Percentiles rank a stretch among this genome's conserved stretches.
Evolutionary conservation across 2,329 filamentous ascomycete genomes (phyloP).

Genomic region (Podosphaera xanthii): DNA sequence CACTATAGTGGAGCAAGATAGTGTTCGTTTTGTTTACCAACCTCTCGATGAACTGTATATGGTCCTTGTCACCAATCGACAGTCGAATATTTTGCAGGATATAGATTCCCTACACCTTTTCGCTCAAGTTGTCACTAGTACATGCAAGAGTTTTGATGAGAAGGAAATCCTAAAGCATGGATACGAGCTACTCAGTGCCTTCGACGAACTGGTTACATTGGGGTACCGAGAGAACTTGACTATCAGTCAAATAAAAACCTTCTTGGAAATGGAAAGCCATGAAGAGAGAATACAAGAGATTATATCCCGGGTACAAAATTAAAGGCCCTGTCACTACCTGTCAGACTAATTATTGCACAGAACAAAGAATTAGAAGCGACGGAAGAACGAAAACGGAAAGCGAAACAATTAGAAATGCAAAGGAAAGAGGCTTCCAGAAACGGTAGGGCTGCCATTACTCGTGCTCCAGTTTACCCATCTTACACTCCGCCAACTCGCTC

Average conservation of each 20-base stretch:
- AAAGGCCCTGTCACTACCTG: background rate
- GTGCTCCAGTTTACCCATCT: constrained; percentile 65
- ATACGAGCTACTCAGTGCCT: constrained; percentile 87
- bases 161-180: constrained; percentile 86
- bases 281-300: constrained; percentile 98
- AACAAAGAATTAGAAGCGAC: constrained; percentile 98
- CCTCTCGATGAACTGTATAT: constrained; percentile 98
- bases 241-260: constrained; percentile 94
- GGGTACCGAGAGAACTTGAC: constrained; percentile 94
- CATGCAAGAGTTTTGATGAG: constrained; percentile 90
- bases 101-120: constrained; percentile 97
- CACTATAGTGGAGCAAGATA: constrained; percentile 96
- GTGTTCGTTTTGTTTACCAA: constrained; percentile 98
- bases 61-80: constrained; percentile 96
- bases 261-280: constrained; percentile 97
- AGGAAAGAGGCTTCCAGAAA: constrained; percentile 80
- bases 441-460: constrained; percentile 41
- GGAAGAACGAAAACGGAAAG: constrained; percentile 94
- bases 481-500: constrained; percentile 65
- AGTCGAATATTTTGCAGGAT: constrained; percentile 97
- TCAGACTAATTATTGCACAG: constrained; percentile 22
- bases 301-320: constrained; percentile 48
- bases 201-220: constrained; percentile 88
- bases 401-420: constrained; percentile 96
- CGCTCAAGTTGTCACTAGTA: constrained; percentile 87